Base-by-base conservation (phyloP, 2,329 filamentous ascomycete species). In the Raffaelea albimanens region DNA sequence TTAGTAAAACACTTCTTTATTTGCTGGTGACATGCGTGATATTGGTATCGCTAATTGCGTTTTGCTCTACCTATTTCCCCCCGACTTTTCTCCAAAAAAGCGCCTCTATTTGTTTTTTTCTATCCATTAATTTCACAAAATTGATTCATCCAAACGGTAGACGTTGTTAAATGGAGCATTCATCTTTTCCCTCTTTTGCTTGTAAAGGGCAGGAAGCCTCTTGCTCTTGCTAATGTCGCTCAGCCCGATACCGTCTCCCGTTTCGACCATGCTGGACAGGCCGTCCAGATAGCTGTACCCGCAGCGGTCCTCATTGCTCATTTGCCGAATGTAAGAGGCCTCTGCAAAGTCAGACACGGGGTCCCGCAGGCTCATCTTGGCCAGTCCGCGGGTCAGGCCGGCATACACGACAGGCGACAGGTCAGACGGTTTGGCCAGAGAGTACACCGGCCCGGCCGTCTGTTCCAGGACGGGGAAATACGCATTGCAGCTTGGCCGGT, bases 401-500 rank as follows among this genome's bases (percentile, higher is more conserved):
- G 29, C 45, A 38, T 47, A 47, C 19, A 47, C 40, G 29, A 47
- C 45, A 14, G 45, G 31, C 22, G 45, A 47, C 13, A 25, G n/a
- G 19, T 47, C 45, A 2, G 45, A 42, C 19, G 45, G 45, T 39
- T 47, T 47, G 45, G 40, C 40, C 18, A 47, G 31, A 5, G 45
- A 47, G 40, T 47, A 47, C 14, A 47, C 40, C 8, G 45, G 45
- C n/a, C 44, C 36, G 36, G 31, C 19, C 2, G 39, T 34, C 29
- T 47, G 45, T 20, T 36, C n/a, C 25, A 20, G 45, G 25, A 9
- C 39, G 5, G 45, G 39, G 18, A 47, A 39, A 57, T 70, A 70
- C 18, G 73, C 58, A 5, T 66, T 71, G 43, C 65, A 68, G 53
- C 77, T 76, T 1, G 74, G 73, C 0, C 72, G 65, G 59, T 71